Conservation (phyloP, 495 filamentous ascomycete genomes). For the Parathielavia appendiculata region DNA sequence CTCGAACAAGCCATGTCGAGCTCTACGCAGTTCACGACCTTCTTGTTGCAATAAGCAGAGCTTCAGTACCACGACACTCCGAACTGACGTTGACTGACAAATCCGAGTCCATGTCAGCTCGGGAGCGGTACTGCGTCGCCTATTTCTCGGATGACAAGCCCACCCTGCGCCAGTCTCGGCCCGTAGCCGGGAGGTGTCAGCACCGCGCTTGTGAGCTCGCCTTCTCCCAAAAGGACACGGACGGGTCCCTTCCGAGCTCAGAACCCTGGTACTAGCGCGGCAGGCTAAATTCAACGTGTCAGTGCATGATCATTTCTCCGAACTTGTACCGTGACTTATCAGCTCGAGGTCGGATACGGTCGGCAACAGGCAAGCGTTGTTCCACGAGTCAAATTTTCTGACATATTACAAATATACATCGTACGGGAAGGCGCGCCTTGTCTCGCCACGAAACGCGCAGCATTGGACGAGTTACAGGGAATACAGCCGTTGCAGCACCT, state of each 20-base stretch:
- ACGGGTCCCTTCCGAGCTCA: constrained; percentile 3
- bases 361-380: neutral
- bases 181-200: neutral
- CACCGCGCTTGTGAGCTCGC: constrained; percentile 9
- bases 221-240: constrained; percentile 1
- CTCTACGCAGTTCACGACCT: no score
- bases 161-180: neutral
- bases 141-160: neutral
- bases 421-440: no score
- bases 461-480: neutral
- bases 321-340: neutral
- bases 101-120: no score
- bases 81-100: neutral
- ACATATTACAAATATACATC: neutral
- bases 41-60: no score
- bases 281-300: constrained; percentile 12
- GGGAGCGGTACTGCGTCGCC: neutral
- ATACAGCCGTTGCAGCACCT: neutral
- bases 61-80: no score
- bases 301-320: neutral
- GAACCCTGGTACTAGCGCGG: neutral
- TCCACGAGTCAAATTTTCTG: no score
- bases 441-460: neutral
- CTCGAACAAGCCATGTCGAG: no score
- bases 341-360: neutral